Conservation (phyloP, 345 rosid genomes). For the Erodium maritimum region DNA sequence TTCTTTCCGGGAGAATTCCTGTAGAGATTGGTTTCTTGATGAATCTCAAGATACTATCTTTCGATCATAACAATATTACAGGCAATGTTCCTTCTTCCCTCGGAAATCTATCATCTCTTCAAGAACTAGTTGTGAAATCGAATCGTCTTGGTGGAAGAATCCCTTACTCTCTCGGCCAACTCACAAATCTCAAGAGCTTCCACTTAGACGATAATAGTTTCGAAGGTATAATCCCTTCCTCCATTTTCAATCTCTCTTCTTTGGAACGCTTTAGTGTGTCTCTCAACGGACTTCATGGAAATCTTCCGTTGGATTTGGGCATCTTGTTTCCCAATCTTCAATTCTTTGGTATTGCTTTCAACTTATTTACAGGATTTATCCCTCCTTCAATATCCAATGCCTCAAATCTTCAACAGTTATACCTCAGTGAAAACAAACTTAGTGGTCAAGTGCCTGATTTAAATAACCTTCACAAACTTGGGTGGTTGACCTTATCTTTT, state of each 20-base stretch:
- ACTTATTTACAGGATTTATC: slow-evolving; percentile 6
- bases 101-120: too few relatives aligned
- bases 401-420: background rate
- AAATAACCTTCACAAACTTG: too few relatives aligned
- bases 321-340: slow-evolving; percentile 10
- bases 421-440: slow-evolving; percentile 3
- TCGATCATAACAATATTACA: background rate
- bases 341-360: background rate
- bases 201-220: slow-evolving; percentile 4
- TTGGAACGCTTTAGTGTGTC: too few relatives aligned
- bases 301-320: slow-evolving; percentile 9
- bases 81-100: background rate
- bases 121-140: background rate
- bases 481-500: background rate
- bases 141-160: slow-evolving; percentile 13
- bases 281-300: too few relatives aligned
- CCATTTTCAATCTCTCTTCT: too few relatives aligned
- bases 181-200: background rate
- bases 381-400: slow-evolving; percentile 17
- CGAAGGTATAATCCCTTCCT: slow-evolving; percentile 9
- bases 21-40: background rate
- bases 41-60: background rate
- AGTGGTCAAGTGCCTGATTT: slow-evolving; percentile 3
- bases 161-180: background rate
- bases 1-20: background rate